Evolutionary conservation across 257 asterid species (phyloP).

Genomic region (Plectranthus barbatus): DNA sequence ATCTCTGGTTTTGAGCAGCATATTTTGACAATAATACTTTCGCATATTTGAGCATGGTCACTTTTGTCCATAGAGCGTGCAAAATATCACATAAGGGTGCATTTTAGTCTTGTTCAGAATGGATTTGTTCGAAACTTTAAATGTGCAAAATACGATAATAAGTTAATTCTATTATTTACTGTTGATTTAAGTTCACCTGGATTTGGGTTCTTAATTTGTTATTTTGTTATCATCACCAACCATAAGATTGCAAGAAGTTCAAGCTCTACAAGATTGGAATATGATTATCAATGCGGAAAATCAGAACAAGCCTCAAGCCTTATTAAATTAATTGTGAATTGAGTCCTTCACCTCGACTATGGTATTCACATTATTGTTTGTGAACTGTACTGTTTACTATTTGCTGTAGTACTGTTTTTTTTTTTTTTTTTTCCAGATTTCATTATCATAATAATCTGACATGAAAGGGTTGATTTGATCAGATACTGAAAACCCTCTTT

Average conservation of each 20-base stretch:
- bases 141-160: background rate
- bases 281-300: background rate
- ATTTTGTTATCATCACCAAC: background rate
- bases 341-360: background rate
- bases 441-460: constrained; percentile 15
- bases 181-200: background rate
- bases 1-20: no score
- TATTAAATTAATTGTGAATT: background rate
- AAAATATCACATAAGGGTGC: background rate
- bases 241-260: background rate
- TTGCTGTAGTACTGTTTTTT: background rate
- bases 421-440: no score
- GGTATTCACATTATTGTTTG: background rate
- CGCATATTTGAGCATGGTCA: background rate
- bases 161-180: background rate
- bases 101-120: background rate
- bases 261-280: no score
- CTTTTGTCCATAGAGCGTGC: background rate
- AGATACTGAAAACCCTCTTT: constrained; percentile 83
- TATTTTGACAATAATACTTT: background rate
- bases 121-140: background rate
- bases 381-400: constrained; percentile 1
- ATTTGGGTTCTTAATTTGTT: background rate
- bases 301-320: background rate
- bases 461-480: constrained; percentile 5